Evolutionary conservation across 2,329 filamentous ascomycete species (phyloP).

Genomic region (Neofusicoccum sp.): DNA sequence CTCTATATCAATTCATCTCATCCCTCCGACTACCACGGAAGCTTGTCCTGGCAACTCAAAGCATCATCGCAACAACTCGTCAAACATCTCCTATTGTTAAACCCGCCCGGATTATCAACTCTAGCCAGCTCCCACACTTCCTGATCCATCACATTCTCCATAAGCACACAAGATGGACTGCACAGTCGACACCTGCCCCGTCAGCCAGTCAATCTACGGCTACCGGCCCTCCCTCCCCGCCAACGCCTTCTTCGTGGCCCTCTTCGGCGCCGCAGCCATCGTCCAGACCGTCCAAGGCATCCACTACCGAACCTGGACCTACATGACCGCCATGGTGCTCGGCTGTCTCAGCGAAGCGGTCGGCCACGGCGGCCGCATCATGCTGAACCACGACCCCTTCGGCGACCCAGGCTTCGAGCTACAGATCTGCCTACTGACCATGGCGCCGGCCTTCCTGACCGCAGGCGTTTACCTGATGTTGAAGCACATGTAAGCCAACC

Average conservation of each 20-base stretch:
- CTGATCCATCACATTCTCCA: background rate
- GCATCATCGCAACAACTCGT: too few species aligned
- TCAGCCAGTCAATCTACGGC: constrained; percentile 51
- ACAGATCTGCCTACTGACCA: constrained; percentile 40
- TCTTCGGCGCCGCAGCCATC: constrained; percentile 51
- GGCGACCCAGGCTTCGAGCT: background rate
- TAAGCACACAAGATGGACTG: background rate
- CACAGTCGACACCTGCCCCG: constrained; percentile 42
- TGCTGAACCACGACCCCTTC: constrained; percentile 55
- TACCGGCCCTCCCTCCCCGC: constrained; percentile 53
- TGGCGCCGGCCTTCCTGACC: constrained; percentile 57
- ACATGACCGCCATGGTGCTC: constrained; percentile 48
- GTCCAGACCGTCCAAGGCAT: constrained; percentile 51
- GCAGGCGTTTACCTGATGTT: constrained; percentile 54
- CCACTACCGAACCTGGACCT: constrained; percentile 56
- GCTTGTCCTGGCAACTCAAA: too few species aligned
- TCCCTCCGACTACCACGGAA: too few species aligned
- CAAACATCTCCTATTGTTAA: background rate
- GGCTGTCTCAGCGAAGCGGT: constrained; percentile 52
- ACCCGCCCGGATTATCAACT: background rate
- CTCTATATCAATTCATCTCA: too few species aligned
- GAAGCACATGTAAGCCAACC: background rate
- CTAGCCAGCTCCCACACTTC: background rate
- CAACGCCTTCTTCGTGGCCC: constrained; percentile 53
- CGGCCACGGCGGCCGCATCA: constrained; percentile 56